A percentile compares a stretch with the other conserved stretches of the same genome.
phyloP scores from a whole-genome alignment of 2,329 filamentous ascomycete species.

The Mycosphaerella sp. region DNA sequence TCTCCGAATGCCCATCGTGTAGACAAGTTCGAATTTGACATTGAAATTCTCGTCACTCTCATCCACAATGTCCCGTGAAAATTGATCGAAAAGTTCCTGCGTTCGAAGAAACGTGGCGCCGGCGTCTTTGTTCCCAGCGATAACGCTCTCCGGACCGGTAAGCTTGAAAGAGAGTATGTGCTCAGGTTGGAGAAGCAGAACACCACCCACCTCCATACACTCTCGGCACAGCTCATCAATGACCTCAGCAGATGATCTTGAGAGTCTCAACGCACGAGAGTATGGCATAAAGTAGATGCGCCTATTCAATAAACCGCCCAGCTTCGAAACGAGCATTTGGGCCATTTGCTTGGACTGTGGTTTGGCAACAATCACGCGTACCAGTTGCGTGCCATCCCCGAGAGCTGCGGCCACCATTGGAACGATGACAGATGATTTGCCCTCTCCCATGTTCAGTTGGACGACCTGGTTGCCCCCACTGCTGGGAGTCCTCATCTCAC shows the following conservation, averaged over 20 bases:
- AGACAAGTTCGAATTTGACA: slow-evolving; percentile 40
- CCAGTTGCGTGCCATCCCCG: slow-evolving; percentile 40
- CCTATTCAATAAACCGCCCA: slow-evolving; percentile 52
- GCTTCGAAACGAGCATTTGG: slow-evolving; percentile 49
- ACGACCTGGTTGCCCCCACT: slow-evolving; percentile 47
- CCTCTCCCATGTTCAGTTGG: slow-evolving; percentile 67
- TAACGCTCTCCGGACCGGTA: slow-evolving; percentile 53
- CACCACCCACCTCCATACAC: slow-evolving; percentile 41
- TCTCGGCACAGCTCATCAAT: slow-evolving; percentile 40
- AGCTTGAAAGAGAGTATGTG: slow-evolving; percentile 60
- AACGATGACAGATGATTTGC: slow-evolving; percentile 63
- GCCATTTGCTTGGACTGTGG: slow-evolving; percentile 53
- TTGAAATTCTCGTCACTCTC: slow-evolving; percentile 48
- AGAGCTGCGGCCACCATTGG: slow-evolving; percentile 52
- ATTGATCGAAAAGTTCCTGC: slow-evolving; percentile 46
- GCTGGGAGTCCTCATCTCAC: slow-evolving; percentile 51
- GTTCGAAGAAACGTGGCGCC: slow-evolving; percentile 47
- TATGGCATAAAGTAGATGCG: slow-evolving; percentile 54
- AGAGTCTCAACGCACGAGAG: slow-evolving; percentile 46
- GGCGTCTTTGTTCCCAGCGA: slow-evolving; percentile 41
- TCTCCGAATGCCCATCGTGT: slow-evolving; percentile 39
- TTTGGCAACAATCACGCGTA: slow-evolving; percentile 52
- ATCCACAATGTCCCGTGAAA: slow-evolving; percentile 57
- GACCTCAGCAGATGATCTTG: slow-evolving; percentile 25
- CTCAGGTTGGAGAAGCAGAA: slow-evolving; percentile 58